These are phyloP conservation scores for Nigrospora osmanthi DNA, from an alignment of 2,329 filamentous ascomycete species.

Conservation along the genomic window DNA sequence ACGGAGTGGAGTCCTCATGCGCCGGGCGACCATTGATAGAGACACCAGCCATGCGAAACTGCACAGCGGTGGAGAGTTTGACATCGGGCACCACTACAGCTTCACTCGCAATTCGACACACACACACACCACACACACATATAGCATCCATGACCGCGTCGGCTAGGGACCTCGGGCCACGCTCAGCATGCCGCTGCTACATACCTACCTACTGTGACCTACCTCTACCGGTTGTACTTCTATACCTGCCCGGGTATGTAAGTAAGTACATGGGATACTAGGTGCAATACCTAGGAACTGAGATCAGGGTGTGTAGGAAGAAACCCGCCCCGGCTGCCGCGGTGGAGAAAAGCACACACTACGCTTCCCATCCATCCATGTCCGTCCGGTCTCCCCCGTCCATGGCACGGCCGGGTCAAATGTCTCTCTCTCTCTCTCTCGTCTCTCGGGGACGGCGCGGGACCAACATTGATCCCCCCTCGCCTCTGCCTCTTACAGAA, in stretches of 20 bases:
- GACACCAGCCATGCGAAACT: neutral
- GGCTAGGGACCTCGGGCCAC: neutral
- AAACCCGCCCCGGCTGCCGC: neutral
- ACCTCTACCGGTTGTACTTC: too few species aligned
- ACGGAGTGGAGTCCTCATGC: neutral
- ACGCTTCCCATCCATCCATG: neutral
- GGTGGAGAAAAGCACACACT: neutral
- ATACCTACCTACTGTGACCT: too few species aligned
- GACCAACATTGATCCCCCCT: conserved; percentile 2
- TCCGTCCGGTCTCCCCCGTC: neutral
- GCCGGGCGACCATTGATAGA: neutral
- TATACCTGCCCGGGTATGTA: too few species aligned
- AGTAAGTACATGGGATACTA: too few species aligned
- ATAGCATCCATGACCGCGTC: neutral
- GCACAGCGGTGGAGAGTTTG: neutral
- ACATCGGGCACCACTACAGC: conserved; percentile 2
- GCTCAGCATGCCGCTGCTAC: neutral
- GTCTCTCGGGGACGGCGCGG: neutral
- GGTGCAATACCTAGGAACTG: too few species aligned
- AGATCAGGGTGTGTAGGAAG: too few species aligned
- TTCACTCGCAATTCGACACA: neutral
- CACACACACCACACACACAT: too few species aligned
- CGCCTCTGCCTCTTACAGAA: too few species aligned
- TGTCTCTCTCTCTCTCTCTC: too few species aligned
- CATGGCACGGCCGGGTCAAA: too few species aligned